Conservation (phyloP, 2,329 filamentous ascomycete species). For the Septoria petroselini region DNA sequence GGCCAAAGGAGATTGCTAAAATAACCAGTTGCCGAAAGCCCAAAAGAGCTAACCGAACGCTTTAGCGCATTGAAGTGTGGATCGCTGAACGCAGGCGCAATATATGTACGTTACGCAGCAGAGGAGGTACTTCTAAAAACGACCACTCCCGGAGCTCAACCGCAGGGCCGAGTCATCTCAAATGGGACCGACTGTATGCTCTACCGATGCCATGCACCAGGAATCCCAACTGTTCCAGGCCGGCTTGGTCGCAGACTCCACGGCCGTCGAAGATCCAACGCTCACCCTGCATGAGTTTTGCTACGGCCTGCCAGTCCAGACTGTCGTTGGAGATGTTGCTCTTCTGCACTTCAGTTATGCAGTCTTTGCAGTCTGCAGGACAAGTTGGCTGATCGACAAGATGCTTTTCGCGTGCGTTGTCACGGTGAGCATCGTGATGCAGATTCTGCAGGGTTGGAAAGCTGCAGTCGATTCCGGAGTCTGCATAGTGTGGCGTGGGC, state of each 20-base stretch:
- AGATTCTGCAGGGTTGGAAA: slow-evolving; percentile 8
- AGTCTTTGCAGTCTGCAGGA: slow-evolving; percentile 2
- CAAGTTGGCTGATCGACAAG: slow-evolving; percentile 2
- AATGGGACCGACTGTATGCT: slow-evolving; percentile 10
- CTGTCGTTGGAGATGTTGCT: slow-evolving; percentile 3
- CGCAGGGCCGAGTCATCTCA: slow-evolving; percentile 12
- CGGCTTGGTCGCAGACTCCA: slow-evolving; percentile 34
- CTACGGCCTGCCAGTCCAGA: slow-evolving; percentile 35
- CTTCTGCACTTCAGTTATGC: background rate
- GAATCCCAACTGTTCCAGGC: slow-evolving; percentile 35
- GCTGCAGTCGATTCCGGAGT: slow-evolving; percentile 1
- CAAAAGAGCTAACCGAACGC: background rate
- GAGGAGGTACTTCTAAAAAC: slow-evolving; percentile 1
- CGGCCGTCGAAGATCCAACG: slow-evolving; percentile 38
- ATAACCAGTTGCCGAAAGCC: background rate
- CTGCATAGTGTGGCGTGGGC: background rate
- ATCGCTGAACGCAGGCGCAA: slow-evolving; percentile 13
- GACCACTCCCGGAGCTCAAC: slow-evolving; percentile 12
- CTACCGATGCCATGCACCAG: slow-evolving; percentile 36
- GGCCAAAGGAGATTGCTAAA: background rate
- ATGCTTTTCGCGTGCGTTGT: background rate
- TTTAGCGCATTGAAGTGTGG: background rate
- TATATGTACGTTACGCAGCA: slow-evolving; percentile 8
- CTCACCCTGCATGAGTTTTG: slow-evolving; percentile 34
- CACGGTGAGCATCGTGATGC: background rate